Conservation (phyloP, 306 rosid genomes). For the Mucuna pruriens region DNA sequence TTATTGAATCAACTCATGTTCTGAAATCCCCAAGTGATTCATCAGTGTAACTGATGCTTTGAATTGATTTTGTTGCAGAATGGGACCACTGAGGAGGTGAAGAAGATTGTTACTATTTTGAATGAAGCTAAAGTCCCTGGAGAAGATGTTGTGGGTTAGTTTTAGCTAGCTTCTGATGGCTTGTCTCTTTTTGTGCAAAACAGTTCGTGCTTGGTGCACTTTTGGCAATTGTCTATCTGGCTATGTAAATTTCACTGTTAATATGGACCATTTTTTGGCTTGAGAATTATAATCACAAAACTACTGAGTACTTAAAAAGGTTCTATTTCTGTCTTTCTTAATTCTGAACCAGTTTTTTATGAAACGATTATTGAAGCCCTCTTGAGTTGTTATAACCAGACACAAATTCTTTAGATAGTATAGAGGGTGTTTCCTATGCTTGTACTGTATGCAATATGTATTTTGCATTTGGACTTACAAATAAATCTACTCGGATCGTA, state of each 20-base stretch:
- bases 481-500: not conserved
- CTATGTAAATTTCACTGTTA: slow-evolving; percentile 3
- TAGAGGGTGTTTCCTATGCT: not conserved
- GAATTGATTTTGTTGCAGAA: slow-evolving; percentile 53
- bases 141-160: slow-evolving; percentile 83
- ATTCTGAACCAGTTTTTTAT: not conserved
- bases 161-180: not conserved
- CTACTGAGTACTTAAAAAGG: not conserved
- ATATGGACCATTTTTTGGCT: not conserved
- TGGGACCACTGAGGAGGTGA: slow-evolving; percentile 88
- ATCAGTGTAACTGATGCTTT: not conserved
- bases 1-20: not conserved
- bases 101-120: slow-evolving; percentile 69
- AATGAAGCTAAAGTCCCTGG: slow-evolving; percentile 82
- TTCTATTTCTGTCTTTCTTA: not conserved
- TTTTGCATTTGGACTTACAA: not conserved
- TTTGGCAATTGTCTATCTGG: not conserved
- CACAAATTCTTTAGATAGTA: not conserved
- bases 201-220: not conserved
- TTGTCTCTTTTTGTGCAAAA: not conserved
- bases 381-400: not conserved
- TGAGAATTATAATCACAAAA: slow-evolving; percentile 3
- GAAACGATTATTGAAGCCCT: not conserved
- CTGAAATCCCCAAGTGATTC: not conserved
- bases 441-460: not conserved